A percentile compares a stretch with the other conserved stretches of the same genome.
Evolutionary conservation across 768 basidiomycete species (phyloP).

Genomic region (Tylopilus rubrobrunneus): DNA sequence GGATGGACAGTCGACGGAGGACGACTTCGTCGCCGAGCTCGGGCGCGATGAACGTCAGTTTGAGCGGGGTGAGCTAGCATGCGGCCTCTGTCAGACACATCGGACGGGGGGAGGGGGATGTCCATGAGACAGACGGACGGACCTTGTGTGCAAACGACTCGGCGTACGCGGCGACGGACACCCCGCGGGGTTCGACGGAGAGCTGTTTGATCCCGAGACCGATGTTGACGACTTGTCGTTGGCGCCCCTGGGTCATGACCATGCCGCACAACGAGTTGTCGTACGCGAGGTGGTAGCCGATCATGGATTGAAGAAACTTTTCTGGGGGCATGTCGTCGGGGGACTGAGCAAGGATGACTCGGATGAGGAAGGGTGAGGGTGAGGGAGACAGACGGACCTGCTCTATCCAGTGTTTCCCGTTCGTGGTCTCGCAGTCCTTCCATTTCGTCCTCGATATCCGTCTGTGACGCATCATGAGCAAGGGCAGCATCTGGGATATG

Average conservation of each 20-base stretch:
- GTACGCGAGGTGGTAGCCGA: slow-evolving; percentile 72
- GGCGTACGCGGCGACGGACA: slow-evolving; percentile 57
- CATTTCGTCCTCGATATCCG: slow-evolving; percentile 74
- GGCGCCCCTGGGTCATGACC: slow-evolving; percentile 79
- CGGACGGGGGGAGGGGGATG: too few species aligned
- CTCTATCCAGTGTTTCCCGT: slow-evolving; percentile 81
- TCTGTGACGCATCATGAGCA: slow-evolving; percentile 84
- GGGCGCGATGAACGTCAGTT: slow-evolving; percentile 49
- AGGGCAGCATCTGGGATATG: slow-evolving; percentile 69
- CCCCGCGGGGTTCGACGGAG: slow-evolving; percentile 56
- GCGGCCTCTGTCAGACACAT: neutral
- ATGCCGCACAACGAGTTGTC: slow-evolving; percentile 74
- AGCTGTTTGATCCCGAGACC: slow-evolving; percentile 76
- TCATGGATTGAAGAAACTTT: slow-evolving; percentile 67
- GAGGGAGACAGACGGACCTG: slow-evolving; percentile 43
- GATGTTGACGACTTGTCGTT: slow-evolving; percentile 74
- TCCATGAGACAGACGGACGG: too few species aligned
- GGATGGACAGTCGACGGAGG: slow-evolving; percentile 70
- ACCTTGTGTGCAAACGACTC: slow-evolving; percentile 79
- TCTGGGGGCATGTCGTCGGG: slow-evolving; percentile 61
- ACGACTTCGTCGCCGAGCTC: slow-evolving; percentile 58
- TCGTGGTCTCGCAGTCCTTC: slow-evolving; percentile 56
- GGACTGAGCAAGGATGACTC: slow-evolving; percentile 31
- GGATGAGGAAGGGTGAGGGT: too few species aligned
- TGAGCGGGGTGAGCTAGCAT: slow-evolving; percentile 40